Percentiles rank a stretch among this genome's conserved stretches.
phyloP scores from a whole-genome alignment of 2,329 filamentous ascomycete species.

The Coleophoma crateriformis region DNA sequence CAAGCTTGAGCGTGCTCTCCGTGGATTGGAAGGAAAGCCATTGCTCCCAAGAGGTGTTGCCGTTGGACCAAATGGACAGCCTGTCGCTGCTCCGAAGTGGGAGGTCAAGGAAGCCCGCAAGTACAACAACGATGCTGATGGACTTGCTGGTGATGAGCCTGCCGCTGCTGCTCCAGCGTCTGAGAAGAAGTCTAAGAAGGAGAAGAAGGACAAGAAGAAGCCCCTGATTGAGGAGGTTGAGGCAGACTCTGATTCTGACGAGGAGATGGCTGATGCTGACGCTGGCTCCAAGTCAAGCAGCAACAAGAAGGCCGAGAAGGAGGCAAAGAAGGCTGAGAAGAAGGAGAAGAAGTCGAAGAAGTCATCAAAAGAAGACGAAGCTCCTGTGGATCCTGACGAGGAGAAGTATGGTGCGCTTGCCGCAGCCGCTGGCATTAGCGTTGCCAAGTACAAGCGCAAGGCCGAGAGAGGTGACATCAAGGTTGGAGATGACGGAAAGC shows the following conservation, averaged over 20 bases:
- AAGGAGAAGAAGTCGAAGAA: slow-evolving; percentile 29
- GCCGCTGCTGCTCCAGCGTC: slow-evolving; percentile 39
- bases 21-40: slow-evolving; percentile 85
- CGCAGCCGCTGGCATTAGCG: slow-evolving; percentile 61
- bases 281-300: slow-evolving; percentile 1
- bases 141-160: slow-evolving; percentile 64
- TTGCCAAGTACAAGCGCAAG: slow-evolving; percentile 75
- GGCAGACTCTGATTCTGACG: slow-evolving; percentile 14
- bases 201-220: slow-evolving; percentile 46
- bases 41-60: slow-evolving; percentile 69
- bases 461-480: slow-evolving; percentile 70
- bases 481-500: slow-evolving; percentile 58
- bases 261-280: slow-evolving; percentile 25
- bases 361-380: not conserved
- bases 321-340: slow-evolving; percentile 30
- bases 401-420: slow-evolving; percentile 43
- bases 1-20: slow-evolving; percentile 71
- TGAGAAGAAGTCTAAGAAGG: slow-evolving; percentile 39
- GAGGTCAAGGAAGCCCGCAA: slow-evolving; percentile 88
- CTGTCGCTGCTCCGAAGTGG: slow-evolving; percentile 65
- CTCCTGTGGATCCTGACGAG: slow-evolving; percentile 34
- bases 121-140: slow-evolving; percentile 94
- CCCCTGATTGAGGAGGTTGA: slow-evolving; percentile 16
- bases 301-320: slow-evolving; percentile 21
- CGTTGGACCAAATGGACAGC: slow-evolving; percentile 68